Evolutionary conservation across 148 eudicot genomes (phyloP).

Genomic region (Chenopodium suecicum): DNA sequence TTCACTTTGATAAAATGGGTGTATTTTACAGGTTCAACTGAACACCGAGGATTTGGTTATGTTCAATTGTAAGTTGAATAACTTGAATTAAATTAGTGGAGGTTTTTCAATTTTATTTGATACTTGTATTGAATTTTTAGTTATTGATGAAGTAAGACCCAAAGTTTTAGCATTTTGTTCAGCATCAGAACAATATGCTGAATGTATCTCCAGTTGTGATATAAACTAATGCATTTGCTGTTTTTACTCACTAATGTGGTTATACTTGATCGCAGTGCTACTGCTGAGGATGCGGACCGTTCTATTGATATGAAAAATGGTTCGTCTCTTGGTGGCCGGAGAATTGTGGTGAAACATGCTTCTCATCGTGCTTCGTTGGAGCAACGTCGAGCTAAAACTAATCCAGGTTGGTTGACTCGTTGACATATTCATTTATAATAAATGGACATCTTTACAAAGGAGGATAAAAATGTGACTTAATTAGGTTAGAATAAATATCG

Average conservation of each 20-base stretch:
- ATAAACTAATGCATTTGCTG: background rate
- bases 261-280: slow-evolving; percentile 48
- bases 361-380: slow-evolving; percentile 76
- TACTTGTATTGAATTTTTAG: background rate
- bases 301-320: slow-evolving; percentile 91
- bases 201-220: background rate
- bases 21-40: slow-evolving; percentile 59
- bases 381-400: slow-evolving; percentile 68
- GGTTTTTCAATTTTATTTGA: background rate
- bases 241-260: background rate
- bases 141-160: background rate
- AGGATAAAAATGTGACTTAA: background rate
- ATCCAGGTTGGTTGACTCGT: slow-evolving; percentile 46
- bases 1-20: slow-evolving; percentile 1
- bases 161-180: background rate
- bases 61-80: slow-evolving; percentile 81
- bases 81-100: no score
- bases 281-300: slow-evolving; percentile 80
- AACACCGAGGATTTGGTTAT: slow-evolving; percentile 78
- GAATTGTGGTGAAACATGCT: slow-evolving; percentile 75
- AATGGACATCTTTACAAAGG: background rate
- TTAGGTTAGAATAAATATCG: background rate
- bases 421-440: background rate
- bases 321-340: slow-evolving; percentile 70
- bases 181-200: background rate